These are phyloP conservation scores for Cyanidium caldarium DNA, from an alignment of 23 red algal species.

Conservation along the genomic window DNA sequence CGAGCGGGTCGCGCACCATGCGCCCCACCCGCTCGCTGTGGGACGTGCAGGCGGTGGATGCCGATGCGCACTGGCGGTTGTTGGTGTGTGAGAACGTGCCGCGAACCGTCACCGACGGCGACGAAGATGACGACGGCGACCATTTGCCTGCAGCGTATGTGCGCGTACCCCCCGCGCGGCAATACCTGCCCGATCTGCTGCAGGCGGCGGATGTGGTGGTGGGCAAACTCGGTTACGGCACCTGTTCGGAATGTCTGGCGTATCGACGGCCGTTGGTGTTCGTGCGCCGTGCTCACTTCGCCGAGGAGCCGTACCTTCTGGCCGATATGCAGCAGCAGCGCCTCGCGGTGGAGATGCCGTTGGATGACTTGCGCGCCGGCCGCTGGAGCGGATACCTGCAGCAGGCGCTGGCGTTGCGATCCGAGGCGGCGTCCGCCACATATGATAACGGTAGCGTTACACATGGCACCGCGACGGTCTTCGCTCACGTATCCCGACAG, in stretches of 20 bases:
- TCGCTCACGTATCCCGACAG: no score
- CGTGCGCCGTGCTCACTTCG: background rate
- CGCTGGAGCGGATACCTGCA: background rate
- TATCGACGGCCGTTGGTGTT: background rate
- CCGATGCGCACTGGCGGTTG: background rate
- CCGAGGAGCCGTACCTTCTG: background rate
- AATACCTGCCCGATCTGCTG: background rate
- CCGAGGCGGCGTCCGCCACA: no score
- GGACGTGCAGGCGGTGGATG: background rate
- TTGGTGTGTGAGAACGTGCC: no score
- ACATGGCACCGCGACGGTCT: no score
- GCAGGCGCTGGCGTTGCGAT: background rate
- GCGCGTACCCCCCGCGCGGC: background rate
- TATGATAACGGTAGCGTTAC: no score
- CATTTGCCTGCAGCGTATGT: no score
- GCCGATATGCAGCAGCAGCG: background rate
- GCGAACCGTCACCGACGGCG: no score
- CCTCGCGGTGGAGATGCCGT: background rate
- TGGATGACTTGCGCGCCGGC: background rate
- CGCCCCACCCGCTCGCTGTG: background rate
- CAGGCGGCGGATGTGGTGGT: background rate
- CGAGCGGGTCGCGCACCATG: background rate
- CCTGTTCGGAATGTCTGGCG: background rate
- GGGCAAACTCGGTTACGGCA: conserved; percentile 7
- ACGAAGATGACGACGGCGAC: no score